A percentile compares a stretch with the other conserved stretches of the same genome.
phyloP scores from a whole-genome alignment of 2,329 filamentous ascomycete species.

The Apiospora marii region DNA sequence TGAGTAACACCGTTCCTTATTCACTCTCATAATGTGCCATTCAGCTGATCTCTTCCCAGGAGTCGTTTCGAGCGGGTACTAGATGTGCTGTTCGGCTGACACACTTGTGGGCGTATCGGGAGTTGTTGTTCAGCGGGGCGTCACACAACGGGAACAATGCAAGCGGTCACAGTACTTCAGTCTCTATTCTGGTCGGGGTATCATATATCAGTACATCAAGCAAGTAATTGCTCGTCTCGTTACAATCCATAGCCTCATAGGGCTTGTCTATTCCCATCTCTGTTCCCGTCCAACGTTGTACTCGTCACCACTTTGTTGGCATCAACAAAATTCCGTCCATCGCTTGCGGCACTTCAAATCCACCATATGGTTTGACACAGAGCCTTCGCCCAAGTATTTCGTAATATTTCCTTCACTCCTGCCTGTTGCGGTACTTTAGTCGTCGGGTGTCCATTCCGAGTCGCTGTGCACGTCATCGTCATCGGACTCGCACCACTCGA shows the following conservation, averaged over 20 bases:
- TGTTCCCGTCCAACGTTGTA: neutral
- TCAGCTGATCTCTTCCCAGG: constrained; percentile 8
- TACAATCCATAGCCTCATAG: neutral
- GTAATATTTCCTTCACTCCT: no score
- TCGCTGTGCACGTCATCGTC: constrained; percentile 7
- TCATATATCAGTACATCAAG: neutral
- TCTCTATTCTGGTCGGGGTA: neutral
- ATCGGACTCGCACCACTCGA: constrained; percentile 21
- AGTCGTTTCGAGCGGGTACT: constrained; percentile 24
- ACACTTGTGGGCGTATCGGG: no score
- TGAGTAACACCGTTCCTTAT: constrained; percentile 44
- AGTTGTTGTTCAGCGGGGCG: neutral
- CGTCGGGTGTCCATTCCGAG: neutral
- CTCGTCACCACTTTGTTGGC: neutral
- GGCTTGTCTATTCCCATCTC: neutral
- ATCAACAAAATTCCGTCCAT: neutral
- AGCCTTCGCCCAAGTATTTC: neutral
- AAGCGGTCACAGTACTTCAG: no score
- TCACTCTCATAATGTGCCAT: neutral
- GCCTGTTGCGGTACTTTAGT: neutral
- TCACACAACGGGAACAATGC: no score
- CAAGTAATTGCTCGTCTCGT: neutral
- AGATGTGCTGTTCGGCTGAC: constrained; percentile 23
- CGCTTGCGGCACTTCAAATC: neutral
- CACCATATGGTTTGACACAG: neutral